Base-by-base conservation (phyloP, 768 basidiomycete genomes). In the Mycena latifolia region DNA sequence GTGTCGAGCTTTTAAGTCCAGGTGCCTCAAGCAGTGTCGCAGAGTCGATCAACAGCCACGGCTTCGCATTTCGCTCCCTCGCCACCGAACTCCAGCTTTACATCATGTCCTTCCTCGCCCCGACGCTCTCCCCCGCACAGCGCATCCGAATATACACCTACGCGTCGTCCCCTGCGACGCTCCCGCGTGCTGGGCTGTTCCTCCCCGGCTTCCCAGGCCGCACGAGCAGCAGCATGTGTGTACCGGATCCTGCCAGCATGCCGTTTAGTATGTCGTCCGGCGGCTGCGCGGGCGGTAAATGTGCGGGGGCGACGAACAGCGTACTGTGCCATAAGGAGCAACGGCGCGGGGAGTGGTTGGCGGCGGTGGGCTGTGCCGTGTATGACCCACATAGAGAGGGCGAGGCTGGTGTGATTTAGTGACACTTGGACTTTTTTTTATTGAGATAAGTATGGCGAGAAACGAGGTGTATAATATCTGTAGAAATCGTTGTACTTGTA, bases 61-160 rank as follows among this genome's bases (percentile, higher is more conserved):
- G 72, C 29, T 80, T 80, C 65, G 74, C 79, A 9, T 84, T 86
- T 70, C 63, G 51, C 33, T 55, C 72, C 28, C 75, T 92, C 15
- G 91, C 91, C 3, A 75, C 74, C 11, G 90, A 92, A 73, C 76
- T 92, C 9, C 84, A 86, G 60, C 81, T 86, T 14, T 73, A 88
- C 72, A 84, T 89, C 39, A 80, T 91, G 35, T 84, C 87, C 15
- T 84, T 85, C 70, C 75, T 89, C 24, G 85, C 88, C 5, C 89
- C 89, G 18, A 78, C 75, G 0, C 82, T 92, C 54, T 89, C 89
- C 20, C 72, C 81, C 22, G 75, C 77, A 2, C 90, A 92, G 69
- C 84, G 84, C 24, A 78, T 84, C 67, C 84, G 83, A 10, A 82
- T 92, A 33, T 83, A 81, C 66, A 74, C 71, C 31, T 90, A 84